Conservation (phyloP, 1,284 basidiomycete genomes). For the Pyrrhoderma noxium region DNA sequence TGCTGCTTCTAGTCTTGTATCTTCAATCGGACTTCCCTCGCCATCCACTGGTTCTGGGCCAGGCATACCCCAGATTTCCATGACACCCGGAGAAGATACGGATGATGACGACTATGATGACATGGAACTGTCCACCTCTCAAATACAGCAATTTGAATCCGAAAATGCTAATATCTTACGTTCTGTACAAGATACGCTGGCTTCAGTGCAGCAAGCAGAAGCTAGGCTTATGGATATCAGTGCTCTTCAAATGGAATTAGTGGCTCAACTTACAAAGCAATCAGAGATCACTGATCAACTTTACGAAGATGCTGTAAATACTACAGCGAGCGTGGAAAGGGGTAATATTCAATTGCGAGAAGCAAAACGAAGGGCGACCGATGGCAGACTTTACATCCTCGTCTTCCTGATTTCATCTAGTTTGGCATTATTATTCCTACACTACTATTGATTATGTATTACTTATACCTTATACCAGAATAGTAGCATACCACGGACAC, state of each 20-base stretch:
- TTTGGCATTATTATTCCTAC: slow-evolving; percentile 79
- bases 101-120: slow-evolving; percentile 47
- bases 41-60: slow-evolving; percentile 25
- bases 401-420: slow-evolving; percentile 85
- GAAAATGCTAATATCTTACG: slow-evolving; percentile 83
- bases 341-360: slow-evolving; percentile 83
- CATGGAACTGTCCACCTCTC: slow-evolving; percentile 69
- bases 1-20: slow-evolving; percentile 55
- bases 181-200: slow-evolving; percentile 75
- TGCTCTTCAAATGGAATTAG: slow-evolving; percentile 81
- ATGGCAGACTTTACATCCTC: slow-evolving; percentile 76
- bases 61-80: slow-evolving; percentile 19
- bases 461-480: background rate
- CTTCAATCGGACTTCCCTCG: slow-evolving; percentile 49
- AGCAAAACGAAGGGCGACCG: slow-evolving; percentile 74
- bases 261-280: slow-evolving; percentile 79
- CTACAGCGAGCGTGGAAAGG: slow-evolving; percentile 75
- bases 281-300: slow-evolving; percentile 86
- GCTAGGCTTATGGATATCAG: slow-evolving; percentile 85
- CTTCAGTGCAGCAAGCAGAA: slow-evolving; percentile 84
- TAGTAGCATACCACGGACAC: background rate
- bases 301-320: slow-evolving; percentile 82
- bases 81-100: slow-evolving; percentile 30
- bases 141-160: slow-evolving; percentile 85
- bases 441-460: slow-evolving; percentile 51